Evolutionary conservation across 2,329 filamentous ascomycete species (phyloP).

Genomic region (Exophiala calicioides): DNA sequence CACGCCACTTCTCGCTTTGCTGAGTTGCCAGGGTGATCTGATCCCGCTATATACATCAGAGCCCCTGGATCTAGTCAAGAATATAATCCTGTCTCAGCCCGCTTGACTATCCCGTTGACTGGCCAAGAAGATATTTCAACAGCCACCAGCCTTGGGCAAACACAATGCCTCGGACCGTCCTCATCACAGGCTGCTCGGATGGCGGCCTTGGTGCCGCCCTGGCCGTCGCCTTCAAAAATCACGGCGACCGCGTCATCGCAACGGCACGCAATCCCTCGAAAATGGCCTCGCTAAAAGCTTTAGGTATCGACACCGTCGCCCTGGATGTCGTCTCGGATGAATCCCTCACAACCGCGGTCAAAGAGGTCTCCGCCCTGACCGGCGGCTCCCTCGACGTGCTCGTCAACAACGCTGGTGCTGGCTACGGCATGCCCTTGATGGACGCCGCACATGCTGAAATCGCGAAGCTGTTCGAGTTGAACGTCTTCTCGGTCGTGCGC

Average conservation of each 20-base stretch:
- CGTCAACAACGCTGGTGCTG: slow-evolving; percentile 48
- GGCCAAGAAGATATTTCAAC: too few relatives aligned
- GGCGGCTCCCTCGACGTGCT: slow-evolving; percentile 38
- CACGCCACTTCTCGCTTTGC: too few relatives aligned
- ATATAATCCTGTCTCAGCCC: too few relatives aligned
- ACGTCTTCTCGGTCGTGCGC: slow-evolving; percentile 42
- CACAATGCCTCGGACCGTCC: slow-evolving; percentile 22
- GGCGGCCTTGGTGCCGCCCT: slow-evolving; percentile 62
- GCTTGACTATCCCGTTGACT: too few relatives aligned
- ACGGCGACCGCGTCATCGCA: slow-evolving; percentile 58
- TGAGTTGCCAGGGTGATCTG: too few relatives aligned
- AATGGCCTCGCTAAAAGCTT: slow-evolving; percentile 28
- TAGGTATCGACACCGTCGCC: slow-evolving; percentile 33
- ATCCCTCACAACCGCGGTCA: slow-evolving; percentile 34
- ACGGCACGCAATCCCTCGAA: slow-evolving; percentile 43
- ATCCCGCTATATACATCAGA: too few relatives aligned
- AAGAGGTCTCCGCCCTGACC: slow-evolving; percentile 22
- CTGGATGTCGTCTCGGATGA: slow-evolving; percentile 37
- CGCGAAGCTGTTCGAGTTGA: slow-evolving; percentile 42
- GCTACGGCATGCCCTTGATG: slow-evolving; percentile 39
- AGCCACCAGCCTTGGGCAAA: too few relatives aligned
- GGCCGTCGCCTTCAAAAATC: slow-evolving; percentile 56
- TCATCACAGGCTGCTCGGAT: slow-evolving; percentile 46
- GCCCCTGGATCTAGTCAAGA: too few relatives aligned
- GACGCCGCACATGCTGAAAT: slow-evolving; percentile 37